Percentiles rank a stretch among this genome's conserved stretches.
Evolutionary conservation across 2,329 filamentous ascomycete genomes (phyloP).

Genomic region (Pseudopithomyces maydicus): DNA sequence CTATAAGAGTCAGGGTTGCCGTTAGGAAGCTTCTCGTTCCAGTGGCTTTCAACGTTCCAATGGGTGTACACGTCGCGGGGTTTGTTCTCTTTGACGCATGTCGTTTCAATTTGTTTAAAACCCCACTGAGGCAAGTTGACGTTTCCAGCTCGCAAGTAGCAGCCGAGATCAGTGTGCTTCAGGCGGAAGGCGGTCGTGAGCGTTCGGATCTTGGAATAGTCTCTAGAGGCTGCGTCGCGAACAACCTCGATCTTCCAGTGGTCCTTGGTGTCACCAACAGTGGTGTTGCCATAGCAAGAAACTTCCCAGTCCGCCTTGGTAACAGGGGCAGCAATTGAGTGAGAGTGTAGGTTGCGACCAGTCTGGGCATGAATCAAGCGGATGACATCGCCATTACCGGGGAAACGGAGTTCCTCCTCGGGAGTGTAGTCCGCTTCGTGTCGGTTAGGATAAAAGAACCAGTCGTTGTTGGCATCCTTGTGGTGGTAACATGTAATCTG

Average conservation of each 20-base stretch:
- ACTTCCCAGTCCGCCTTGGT: conserved; percentile 92
- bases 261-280: conserved; percentile 95
- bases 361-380: conserved; percentile 94
- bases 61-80: conserved; percentile 93
- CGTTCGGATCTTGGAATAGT: conserved; percentile 84
- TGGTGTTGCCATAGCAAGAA: conserved; percentile 93
- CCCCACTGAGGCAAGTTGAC: conserved; percentile 98
- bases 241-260: conserved; percentile 96
- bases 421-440: conserved; percentile 72
- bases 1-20: conserved; percentile 91
- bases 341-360: conserved; percentile 95
- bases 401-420: conserved; percentile 71
- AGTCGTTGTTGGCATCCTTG: conserved; percentile 99
- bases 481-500: conserved; percentile 99
- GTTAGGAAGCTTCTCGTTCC: conserved; percentile 88
- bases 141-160: conserved; percentile 93
- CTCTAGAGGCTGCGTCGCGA: conserved; percentile 82
- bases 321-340: conserved; percentile 84
- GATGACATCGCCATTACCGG: conserved; percentile 77
- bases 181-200: conserved; percentile 92
- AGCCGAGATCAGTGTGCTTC: conserved; percentile 79
- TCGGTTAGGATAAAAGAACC: conserved; percentile 98
- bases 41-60: conserved; percentile 97
- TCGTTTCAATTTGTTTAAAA: conserved; percentile 99
- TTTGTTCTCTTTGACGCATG: conserved; percentile 91